Evolutionary conservation across 192 early-diverging fungal species (phyloP), one percentile per base, ranked within the genome.

Genomic region (Phycomyces nitens): DNA sequence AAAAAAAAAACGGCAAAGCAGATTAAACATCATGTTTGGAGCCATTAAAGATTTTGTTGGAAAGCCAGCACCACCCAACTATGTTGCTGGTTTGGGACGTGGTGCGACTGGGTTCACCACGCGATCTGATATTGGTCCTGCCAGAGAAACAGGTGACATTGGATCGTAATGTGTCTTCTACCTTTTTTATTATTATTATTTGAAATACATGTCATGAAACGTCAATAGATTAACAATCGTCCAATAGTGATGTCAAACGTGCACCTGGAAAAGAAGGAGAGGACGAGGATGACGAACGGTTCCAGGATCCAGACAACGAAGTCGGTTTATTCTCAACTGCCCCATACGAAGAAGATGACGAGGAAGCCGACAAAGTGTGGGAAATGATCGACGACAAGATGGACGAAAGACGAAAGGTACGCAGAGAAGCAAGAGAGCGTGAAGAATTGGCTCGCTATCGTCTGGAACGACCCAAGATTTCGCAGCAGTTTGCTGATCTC

Each of bases 91-190:
- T 67, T 77, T 99, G 8, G 97, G 97, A 14, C 86, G 97, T 73
- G 97, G 85, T 65, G 97, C 97, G 0, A 92, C 93, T 9, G 97
- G 97, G 8, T 99, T 99, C 67, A 99, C 97, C 12, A 99, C 97
- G 22, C 89, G 95, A 23, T 94, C 94, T 8, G 97, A 99, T 81
- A 94, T 99, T 62, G 97, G 97, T 52, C 94, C 95, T 23, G 97
- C 95, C 5, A 86, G 93, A 62, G 95, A 98, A 66, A 72, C 82
- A 29, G 73, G 77, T 20, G 75, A 77, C 18, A n/a, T 47, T 42
- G 53, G 63, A 51, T 69, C 69, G 80, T 84, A 80, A 51, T 70
- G 44, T 47, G 12, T 47, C 44, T 47, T 11, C 15, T 42, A 10
- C 7, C 41, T 14, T 42, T 42, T 42, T 42, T 14, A 42, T 7